phyloP scores from a whole-genome alignment of 352 stramenopile genomes.

The Pythium biforme region DNA sequence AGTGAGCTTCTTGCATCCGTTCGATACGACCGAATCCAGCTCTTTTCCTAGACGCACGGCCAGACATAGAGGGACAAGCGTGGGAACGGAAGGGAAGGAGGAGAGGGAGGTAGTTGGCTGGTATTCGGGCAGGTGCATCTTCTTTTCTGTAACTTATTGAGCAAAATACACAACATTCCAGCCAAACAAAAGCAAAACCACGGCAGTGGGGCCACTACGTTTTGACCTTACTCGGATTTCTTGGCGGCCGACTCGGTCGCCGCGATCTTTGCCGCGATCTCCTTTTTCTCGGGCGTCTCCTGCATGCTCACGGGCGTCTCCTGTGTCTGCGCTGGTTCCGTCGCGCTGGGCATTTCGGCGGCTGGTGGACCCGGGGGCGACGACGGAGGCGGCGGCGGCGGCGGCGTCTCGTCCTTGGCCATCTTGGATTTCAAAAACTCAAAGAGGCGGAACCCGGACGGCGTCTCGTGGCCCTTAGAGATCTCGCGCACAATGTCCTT shows the following conservation, averaged over 20 bases:
- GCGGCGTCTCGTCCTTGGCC: conserved; percentile 42
- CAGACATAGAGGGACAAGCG: conserved; percentile 3
- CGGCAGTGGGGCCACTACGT: too few relatives aligned
- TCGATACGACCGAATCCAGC: not conserved
- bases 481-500: conserved; percentile 88
- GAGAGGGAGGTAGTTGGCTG: too few relatives aligned
- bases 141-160: conserved; percentile 32
- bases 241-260: conserved; percentile 9
- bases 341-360: too few relatives aligned
- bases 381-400: conserved; percentile 13
- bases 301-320: conserved; percentile 4
- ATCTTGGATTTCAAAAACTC: conserved; percentile 86
- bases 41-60: not conserved
- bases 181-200: conserved; percentile 7
- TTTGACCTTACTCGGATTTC: conserved; percentile 25
- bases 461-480: conserved; percentile 71
- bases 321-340: too few relatives aligned
- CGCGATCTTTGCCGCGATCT: conserved; percentile 7
- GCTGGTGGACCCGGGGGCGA: not conserved
- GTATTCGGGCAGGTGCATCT: too few relatives aligned
- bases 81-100: too few relatives aligned
- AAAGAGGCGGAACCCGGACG: conserved; percentile 75
- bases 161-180: conserved; percentile 3
- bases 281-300: conserved; percentile 19
- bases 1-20: conserved; percentile 17